A percentile compares a stretch with the other conserved stretches of the same genome.
Conservation (phyloP, 176 grass and related monocot species). For the Juncus inflexus region DNA sequence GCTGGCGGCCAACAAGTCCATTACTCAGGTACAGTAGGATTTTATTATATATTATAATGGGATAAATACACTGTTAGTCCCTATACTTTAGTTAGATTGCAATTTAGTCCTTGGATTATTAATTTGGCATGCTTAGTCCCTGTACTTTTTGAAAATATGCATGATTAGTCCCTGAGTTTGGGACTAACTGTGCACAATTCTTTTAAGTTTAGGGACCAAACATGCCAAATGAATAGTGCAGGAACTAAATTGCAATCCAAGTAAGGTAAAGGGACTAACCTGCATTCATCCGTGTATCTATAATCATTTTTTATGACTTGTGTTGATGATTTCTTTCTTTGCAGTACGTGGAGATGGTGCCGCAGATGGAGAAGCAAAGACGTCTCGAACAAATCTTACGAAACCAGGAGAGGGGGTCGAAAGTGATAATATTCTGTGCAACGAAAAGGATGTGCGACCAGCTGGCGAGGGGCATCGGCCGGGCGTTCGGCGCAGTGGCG, state of each 20-base stretch:
- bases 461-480: slow-evolving; percentile 65
- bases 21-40: slow-evolving; percentile 66
- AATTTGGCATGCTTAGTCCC: too few species aligned
- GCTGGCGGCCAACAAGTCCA: slow-evolving; percentile 94
- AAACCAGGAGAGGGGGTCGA: slow-evolving; percentile 87
- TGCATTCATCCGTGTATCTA: too few species aligned
- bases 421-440: slow-evolving; percentile 91
- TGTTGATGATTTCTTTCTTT: slow-evolving; percentile 1
- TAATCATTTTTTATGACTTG: background rate
- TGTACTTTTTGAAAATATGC: background rate
- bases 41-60: background rate
- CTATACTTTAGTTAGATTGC: too few species aligned
- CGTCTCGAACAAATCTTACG: slow-evolving; percentile 96
- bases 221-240: too few species aligned
- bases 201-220: too few species aligned
- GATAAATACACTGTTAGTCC: too few species aligned
- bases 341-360: slow-evolving; percentile 86
- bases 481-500: slow-evolving; percentile 71
- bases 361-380: slow-evolving; percentile 68
- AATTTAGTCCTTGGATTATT: too few species aligned
- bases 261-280: too few species aligned
- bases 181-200: background rate
- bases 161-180: background rate
- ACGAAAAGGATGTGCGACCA: slow-evolving; percentile 94
- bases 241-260: too few species aligned